Base-by-base conservation (phyloP, 2,329 filamentous ascomycete species). In the Nectriaceae sp. region DNA sequence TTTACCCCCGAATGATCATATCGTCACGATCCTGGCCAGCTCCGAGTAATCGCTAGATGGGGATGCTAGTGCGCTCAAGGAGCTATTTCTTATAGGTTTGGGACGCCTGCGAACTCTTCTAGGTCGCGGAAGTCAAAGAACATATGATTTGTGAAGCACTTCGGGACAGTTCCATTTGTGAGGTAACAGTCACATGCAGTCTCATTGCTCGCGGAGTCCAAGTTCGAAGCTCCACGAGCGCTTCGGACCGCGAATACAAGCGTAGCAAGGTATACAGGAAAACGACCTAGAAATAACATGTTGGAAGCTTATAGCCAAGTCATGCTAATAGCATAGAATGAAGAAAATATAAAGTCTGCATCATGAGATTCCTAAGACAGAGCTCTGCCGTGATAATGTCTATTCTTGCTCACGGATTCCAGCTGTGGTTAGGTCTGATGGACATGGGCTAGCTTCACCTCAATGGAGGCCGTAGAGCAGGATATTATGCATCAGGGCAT, bases 121-220 rank as follows among this genome's bases (percentile, higher is more conserved):
- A 36, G 33, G 16, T 36, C n/a, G 8, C 33, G 33, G 33, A 36
- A 36, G 33, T 36, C 33, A 6, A 36, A 36, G 33, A 18, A 36
- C 8, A 16, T 6, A n/a, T 36, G 33, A 5, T 16, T n/a, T 5
- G 8, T n/a, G 5, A 36, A 16, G 33, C 16, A 36, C 8, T 5
- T 36, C 16, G 33, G 33, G 16, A 18, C 16, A n/a, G 33, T 36
- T 6, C 33, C 16, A n/a, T 36, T 36, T 6, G 33, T 36, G 42
- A 75, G 60, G 55, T 71, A 81, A 59, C 78, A 80, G 47, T 68
- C 66, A 61, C 78, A 80, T 36, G 64, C 58, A 21, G 64, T 57
- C 43, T 71, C 68, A 11, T 66, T 56, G 16, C 42, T 41, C 39
- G 44, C 33, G 22, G 50, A 45, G 35, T 45, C 50, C 38, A 42